A percentile compares a stretch with the other conserved stretches of the same genome.
phyloP scores from a whole-genome alignment of 257 asterid genomes.

The Nicotiana benthamiana region DNA sequence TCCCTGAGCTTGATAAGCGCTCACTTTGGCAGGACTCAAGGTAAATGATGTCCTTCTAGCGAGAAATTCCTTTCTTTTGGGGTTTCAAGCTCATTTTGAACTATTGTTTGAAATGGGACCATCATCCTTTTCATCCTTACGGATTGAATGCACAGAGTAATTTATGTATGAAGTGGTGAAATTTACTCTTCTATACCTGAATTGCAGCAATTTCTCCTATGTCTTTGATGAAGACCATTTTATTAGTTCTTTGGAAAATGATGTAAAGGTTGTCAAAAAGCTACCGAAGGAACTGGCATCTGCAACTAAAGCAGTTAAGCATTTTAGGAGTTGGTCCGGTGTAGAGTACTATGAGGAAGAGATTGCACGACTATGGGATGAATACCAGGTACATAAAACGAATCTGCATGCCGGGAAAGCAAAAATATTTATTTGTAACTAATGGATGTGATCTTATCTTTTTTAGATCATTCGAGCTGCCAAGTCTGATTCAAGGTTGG shows the following conservation, averaged over 20 bases:
- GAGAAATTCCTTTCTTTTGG: background rate
- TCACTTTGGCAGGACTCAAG: slow-evolving; percentile 95
- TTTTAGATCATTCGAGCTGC: slow-evolving; percentile 87
- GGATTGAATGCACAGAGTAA: background rate
- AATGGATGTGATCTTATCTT: slow-evolving; percentile 7
- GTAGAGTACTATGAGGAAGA: slow-evolving; percentile 71
- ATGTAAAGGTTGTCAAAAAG: slow-evolving; percentile 57
- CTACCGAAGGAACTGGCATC: slow-evolving; percentile 55
- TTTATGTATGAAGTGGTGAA: background rate
- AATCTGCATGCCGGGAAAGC: background rate
- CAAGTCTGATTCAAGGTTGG: slow-evolving; percentile 88
- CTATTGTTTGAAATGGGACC: background rate
- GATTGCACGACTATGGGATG: slow-evolving; percentile 77
- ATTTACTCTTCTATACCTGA: slow-evolving; percentile 14
- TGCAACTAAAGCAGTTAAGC: slow-evolving; percentile 68
- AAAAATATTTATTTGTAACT: background rate
- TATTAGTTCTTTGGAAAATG: slow-evolving; percentile 59
- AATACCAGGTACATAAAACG: slow-evolving; percentile 47
- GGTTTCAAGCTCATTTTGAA: background rate
- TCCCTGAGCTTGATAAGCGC: slow-evolving; percentile 92
- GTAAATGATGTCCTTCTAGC: slow-evolving; percentile 19
- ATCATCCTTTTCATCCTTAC: background rate
- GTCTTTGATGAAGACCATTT: slow-evolving; percentile 83
- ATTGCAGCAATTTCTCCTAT: slow-evolving; percentile 84
- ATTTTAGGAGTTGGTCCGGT: slow-evolving; percentile 96